A percentile compares a stretch with the other conserved stretches of the same genome.
These are phyloP conservation scores for Amanita fuliginea DNA, from an alignment of 768 basidiomycete genomes.

Conservation along the genomic window DNA sequence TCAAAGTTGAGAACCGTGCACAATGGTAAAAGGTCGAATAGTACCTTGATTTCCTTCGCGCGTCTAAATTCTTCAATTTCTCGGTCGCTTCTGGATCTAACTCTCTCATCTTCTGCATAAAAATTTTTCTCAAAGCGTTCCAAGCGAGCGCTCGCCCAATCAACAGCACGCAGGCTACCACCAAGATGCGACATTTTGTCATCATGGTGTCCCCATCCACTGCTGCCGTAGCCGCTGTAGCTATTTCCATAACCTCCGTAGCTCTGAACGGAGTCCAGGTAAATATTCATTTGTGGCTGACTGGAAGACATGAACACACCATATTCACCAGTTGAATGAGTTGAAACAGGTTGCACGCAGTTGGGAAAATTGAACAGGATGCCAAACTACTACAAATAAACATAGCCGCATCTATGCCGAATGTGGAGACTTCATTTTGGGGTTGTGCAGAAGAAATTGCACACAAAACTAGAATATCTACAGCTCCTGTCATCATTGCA, in stretches of 20 bases:
- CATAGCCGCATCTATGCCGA: conserved; percentile 8
- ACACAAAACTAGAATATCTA: no score
- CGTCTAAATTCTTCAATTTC: conserved; percentile 86
- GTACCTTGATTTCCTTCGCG: conserved; percentile 78
- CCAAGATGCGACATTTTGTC: conserved; percentile 81
- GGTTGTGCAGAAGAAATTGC: no score
- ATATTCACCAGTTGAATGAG: conserved; percentile 1
- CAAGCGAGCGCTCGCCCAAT: conserved; percentile 70
- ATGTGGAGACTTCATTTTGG: no score
- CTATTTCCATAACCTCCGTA: conserved; percentile 29
- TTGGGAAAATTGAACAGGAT: conserved; percentile 9
- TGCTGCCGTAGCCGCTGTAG: conserved; percentile 35
- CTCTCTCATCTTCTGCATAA: conserved; percentile 83
- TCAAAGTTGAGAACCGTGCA: conserved; percentile 2
- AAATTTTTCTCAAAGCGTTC: conserved; percentile 97
- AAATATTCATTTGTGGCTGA: not conserved
- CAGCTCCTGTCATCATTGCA: no score
- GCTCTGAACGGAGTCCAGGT: conserved; percentile 20
- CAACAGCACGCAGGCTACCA: conserved; percentile 68
- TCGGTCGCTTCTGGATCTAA: conserved; percentile 63
- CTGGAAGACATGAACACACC: not conserved
- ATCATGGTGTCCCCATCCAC: conserved; percentile 42
- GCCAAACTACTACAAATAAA: conserved; percentile 14
- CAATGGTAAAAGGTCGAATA: not conserved
- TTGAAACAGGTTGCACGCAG: conserved; percentile 1